Conservation (phyloP, 805 yeast species). For the Grigorovia yakushimaensis region DNA sequence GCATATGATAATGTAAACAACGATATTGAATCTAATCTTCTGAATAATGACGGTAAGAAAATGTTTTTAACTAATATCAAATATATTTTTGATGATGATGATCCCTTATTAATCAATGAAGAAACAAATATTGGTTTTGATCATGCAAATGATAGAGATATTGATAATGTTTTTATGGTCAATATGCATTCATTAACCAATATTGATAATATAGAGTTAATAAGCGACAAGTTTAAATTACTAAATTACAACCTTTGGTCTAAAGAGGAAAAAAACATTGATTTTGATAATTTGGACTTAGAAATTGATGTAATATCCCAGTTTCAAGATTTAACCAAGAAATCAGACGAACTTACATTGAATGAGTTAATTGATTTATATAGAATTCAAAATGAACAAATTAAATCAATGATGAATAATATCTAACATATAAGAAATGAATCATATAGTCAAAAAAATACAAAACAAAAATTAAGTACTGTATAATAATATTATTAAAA, state of each 20-base stretch:
- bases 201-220: constrained; percentile 15
- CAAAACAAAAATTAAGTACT: too few species aligned
- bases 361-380: constrained; percentile 18
- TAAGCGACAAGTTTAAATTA: constrained; percentile 22
- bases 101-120: constrained; percentile 5
- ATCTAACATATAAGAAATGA: constrained; percentile 4
- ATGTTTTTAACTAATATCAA: constrained; percentile 24
- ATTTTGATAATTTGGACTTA: constrained; percentile 11
- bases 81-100: constrained; percentile 26
- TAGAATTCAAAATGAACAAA: constrained; percentile 21
- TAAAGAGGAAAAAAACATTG: background rate
- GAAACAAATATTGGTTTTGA: background rate
- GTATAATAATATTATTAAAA: too few species aligned
- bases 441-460: background rate
- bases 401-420: constrained; percentile 15
- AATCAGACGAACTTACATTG: constrained; percentile 11
- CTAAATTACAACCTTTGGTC: constrained; percentile 9
- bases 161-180: constrained; percentile 22
- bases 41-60: background rate
- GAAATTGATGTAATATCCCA: constrained; percentile 19
- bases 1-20: too few species aligned
- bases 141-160: constrained; percentile 1
- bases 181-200: constrained; percentile 14
- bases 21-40: background rate
- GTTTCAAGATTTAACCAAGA: constrained; percentile 13